These are phyloP conservation scores for Eucalyptus brandiana DNA, from an alignment of 345 rosid species.

Conservation along the genomic window DNA sequence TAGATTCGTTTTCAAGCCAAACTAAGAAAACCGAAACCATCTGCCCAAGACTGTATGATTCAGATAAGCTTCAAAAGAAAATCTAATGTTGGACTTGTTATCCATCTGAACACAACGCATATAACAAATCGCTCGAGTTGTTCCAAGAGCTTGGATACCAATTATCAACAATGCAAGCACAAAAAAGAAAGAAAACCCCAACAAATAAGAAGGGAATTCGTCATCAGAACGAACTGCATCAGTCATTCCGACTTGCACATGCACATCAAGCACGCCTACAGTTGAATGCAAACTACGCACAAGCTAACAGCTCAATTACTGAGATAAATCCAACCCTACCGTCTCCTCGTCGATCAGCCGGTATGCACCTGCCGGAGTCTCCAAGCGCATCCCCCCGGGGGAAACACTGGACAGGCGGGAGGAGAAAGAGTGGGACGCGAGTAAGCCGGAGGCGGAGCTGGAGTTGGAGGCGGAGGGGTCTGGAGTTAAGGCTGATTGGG, in stretches of 20 bases:
- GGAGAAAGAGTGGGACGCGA: neutral
- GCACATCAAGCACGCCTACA: neutral
- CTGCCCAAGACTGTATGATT: neutral
- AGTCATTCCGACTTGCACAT: no score
- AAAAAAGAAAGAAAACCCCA: neutral
- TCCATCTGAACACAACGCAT: neutral
- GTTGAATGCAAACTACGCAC: neutral
- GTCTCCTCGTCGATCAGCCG: constrained; percentile 14
- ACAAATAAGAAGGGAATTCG: neutral
- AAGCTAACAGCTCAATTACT: neutral
- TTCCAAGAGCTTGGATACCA: neutral
- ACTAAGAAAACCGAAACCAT: neutral
- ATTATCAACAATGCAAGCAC: neutral
- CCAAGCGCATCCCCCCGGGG: no score
- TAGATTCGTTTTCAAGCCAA: neutral
- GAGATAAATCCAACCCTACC: neutral
- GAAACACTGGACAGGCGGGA: neutral
- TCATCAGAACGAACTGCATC: rapidly evolving
- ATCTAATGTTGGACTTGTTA: neutral
- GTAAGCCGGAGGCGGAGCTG: neutral
- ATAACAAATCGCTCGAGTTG: neutral
- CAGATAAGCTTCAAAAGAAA: neutral
- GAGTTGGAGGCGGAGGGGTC: neutral
- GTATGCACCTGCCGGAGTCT: neutral
- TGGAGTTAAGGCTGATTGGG: neutral